phyloP scores from a whole-genome alignment of 495 filamentous ascomycete genomes.

The Parathielavia hyrcaniae region DNA sequence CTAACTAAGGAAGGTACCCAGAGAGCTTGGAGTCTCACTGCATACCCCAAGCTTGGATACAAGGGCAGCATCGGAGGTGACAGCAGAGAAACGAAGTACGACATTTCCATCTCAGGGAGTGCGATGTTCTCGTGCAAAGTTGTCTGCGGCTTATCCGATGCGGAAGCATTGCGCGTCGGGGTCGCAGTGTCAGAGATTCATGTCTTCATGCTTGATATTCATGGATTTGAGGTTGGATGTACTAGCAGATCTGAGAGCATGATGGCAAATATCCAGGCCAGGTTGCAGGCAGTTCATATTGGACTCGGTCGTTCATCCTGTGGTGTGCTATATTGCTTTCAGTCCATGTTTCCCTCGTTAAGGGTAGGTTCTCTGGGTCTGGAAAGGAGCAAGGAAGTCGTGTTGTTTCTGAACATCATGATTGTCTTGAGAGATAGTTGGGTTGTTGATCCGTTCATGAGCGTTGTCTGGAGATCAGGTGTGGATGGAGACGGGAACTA shows the following conservation, averaged over 20 bases:
- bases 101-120: slow-evolving; percentile 30
- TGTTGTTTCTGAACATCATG: slow-evolving; percentile 25
- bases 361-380: slow-evolving; percentile 22
- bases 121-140: slow-evolving; percentile 16
- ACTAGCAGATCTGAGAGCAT: background rate
- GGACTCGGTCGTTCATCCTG: background rate
- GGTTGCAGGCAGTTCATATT: background rate
- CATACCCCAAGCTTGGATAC: slow-evolving; percentile 12
- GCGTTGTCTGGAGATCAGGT: background rate
- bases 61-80: slow-evolving; percentile 12
- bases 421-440: slow-evolving; percentile 15
- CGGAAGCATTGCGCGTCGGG: slow-evolving; percentile 1
- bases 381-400: slow-evolving; percentile 22
- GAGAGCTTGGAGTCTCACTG: background rate
- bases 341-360: background rate
- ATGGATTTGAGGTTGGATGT: background rate
- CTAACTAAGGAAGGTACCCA: no score
- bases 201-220: background rate
- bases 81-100: slow-evolving; percentile 22
- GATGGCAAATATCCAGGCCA: background rate
- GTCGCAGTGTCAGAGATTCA: background rate
- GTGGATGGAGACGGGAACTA: slow-evolving; percentile 10
- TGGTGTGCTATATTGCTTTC: background rate
- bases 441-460: background rate
- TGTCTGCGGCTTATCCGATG: background rate